Evolutionary conservation across 768 basidiomycete genomes (phyloP).

Genomic region (Amanita inopinata): DNA sequence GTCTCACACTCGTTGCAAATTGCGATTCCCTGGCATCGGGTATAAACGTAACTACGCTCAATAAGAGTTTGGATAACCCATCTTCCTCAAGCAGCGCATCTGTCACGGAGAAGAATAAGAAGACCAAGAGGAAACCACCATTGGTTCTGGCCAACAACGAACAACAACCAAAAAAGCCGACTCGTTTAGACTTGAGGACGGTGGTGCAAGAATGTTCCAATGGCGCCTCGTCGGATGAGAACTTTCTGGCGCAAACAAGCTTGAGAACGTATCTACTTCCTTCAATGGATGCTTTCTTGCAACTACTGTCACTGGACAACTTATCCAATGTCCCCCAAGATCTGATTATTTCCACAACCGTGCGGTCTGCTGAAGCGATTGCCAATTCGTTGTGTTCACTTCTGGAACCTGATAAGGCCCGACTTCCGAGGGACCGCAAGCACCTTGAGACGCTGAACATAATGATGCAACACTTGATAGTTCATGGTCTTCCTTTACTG

Average conservation of each 20-base stretch:
- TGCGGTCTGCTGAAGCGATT: constrained; percentile 22
- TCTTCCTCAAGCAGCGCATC: too few species aligned
- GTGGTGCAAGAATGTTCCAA: not conserved
- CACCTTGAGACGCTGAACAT: constrained; percentile 15
- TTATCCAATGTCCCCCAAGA: constrained; percentile 15
- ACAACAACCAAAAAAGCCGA: not conserved
- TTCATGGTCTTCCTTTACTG: constrained; percentile 13
- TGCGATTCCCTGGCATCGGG: too few species aligned
- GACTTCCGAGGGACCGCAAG: constrained; percentile 5
- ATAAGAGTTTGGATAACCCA: too few species aligned
- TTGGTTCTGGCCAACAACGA: not conserved
- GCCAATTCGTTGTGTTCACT: constrained; percentile 11
- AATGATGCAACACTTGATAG: constrained; percentile 14
- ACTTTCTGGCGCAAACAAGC: too few species aligned
- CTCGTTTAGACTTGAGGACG: not conserved
- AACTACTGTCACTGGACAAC: constrained; percentile 16
- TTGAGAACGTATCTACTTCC: constrained; percentile 18
- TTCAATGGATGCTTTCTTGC: constrained; percentile 21
- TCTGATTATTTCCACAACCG: constrained; percentile 20
- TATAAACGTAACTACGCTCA: too few species aligned
- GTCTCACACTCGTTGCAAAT: too few species aligned
- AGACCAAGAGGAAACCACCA: constrained; percentile 1
- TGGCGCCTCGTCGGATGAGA: not conserved
- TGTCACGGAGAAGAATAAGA: constrained; percentile 1
- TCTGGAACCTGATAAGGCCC: not conserved